phyloP scores from a whole-genome alignment of 2,329 filamentous ascomycete genomes.

The Trichophaea hybrida region DNA sequence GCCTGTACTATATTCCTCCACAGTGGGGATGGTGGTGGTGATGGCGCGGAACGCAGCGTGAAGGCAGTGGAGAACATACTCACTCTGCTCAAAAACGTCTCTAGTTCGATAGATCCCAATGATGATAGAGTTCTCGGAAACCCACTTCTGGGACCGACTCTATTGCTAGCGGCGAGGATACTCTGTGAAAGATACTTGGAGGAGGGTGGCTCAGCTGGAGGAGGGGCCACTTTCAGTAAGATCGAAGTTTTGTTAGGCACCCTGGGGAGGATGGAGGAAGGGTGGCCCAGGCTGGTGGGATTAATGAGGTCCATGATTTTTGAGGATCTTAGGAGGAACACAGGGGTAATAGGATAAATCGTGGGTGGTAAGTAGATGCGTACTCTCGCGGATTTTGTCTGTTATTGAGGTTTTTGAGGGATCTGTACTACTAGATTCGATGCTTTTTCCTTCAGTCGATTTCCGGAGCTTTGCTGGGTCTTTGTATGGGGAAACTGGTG shows the following conservation, averaged over 20 bases:
- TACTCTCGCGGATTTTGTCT: background rate
- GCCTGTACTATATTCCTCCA: background rate
- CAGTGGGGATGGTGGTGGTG: background rate
- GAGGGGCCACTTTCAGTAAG: background rate
- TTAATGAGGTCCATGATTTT: background rate
- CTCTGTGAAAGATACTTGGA: background rate
- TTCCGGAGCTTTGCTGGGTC: background rate
- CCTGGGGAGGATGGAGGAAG: background rate
- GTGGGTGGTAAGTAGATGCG: background rate
- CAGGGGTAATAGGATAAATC: background rate
- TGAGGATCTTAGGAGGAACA: background rate
- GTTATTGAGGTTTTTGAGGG: background rate
- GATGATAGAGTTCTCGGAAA: constrained; percentile 1
- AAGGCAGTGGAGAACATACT: background rate
- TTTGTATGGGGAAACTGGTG: background rate
- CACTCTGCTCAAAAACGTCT: background rate
- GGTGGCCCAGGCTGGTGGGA: background rate
- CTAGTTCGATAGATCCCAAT: background rate
- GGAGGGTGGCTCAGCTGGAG: background rate
- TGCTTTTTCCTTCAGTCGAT: constrained; percentile 2
- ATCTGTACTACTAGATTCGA: background rate
- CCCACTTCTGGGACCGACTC: background rate
- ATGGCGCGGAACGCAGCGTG: background rate
- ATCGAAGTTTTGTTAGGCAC: background rate
- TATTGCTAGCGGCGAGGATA: background rate